Base-by-base conservation (phyloP, 2,329 filamentous ascomycete genomes). In the Clonostachys rhizophaga region DNA sequence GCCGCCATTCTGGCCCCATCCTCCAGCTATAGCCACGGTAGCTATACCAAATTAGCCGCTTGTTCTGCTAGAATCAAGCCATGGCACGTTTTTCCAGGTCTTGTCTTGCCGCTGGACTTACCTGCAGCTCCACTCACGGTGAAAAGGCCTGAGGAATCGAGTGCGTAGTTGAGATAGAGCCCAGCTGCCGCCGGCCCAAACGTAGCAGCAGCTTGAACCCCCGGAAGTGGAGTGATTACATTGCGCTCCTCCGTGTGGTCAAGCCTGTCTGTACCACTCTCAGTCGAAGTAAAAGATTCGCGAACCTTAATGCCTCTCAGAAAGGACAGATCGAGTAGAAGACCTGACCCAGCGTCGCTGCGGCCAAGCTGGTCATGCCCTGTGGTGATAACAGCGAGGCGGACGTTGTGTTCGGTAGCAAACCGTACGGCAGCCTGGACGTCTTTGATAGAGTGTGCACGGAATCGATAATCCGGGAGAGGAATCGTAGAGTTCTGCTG, bases 1-100 rank as follows among this genome's bases (percentile, higher is more conserved):
- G 0, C 83, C 82, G n/a, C 78, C 82, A 6, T 79, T 80, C 55
- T 81, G 77, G 2, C 69, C 74, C 54, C 79, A 86, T 1, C 83
- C 81, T n/a, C 82, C 83, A 0, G 78, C 74, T 2, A 81, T 55
- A 2, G 81, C 81, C 8, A 86, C 81, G 0, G 74, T 77, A 1
- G 59, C 24, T 30, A 9, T 7, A 30, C 2, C 8, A 8, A 30
- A 30, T 30, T 9, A 30, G 24, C 24, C 24, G 8, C 8, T 30
- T 2, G 4, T 30, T 9, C 24, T 30, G 8, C 24, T 9, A 9
- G 24, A 30, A 30, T 30, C 7, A 30, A 30, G 24, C 1, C 24
- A 30, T 4, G 24, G 1, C 24, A 30, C 24, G 8, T 9, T 30
- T 30, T 9, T 30, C 2, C 8, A 30, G 8, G 24, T 3, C 24